Evolutionary conservation across 805 yeast genomes (phyloP).

Genomic region (Hanseniaspora taiwanica): DNA sequence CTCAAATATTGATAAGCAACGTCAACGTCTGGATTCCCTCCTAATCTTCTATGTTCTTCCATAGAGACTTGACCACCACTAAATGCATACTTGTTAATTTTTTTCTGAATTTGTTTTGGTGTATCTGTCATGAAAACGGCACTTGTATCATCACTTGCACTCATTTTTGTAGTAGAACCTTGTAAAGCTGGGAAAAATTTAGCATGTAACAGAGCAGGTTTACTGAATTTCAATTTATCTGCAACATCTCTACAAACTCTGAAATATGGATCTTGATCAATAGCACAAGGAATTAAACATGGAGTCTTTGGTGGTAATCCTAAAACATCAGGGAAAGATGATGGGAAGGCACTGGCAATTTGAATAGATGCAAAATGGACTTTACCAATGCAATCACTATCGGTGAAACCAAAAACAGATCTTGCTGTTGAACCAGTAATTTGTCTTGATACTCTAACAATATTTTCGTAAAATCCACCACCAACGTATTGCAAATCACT

Average conservation of each 20-base stretch:
- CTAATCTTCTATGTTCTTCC: constrained; percentile 81
- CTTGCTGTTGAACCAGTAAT: constrained; percentile 95
- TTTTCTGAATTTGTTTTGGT: constrained; percentile 80
- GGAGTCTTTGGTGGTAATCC: constrained; percentile 84
- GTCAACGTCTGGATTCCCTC: constrained; percentile 93
- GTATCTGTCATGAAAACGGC: constrained; percentile 96
- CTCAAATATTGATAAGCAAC: constrained; percentile 88
- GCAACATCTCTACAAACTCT: constrained; percentile 97
- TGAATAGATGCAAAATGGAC: constrained; percentile 92
- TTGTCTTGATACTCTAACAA: constrained; percentile 83
- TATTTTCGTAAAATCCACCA: constrained; percentile 86
- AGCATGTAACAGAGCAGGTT: constrained; percentile 87
- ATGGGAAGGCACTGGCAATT: constrained; percentile 91
- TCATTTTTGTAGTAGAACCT: constrained; percentile 94
- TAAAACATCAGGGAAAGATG: constrained; percentile 87
- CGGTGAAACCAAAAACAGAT: constrained; percentile 93
- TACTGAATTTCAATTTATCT: constrained; percentile 74
- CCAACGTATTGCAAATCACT: constrained; percentile 90
- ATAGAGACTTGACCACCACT: constrained; percentile 82
- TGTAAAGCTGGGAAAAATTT: constrained; percentile 97
- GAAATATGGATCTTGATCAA: constrained; percentile 97
- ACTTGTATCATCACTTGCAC: constrained; percentile 80
- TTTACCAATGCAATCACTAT: constrained; percentile 89
- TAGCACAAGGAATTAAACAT: constrained; percentile 95
- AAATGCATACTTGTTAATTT: constrained; percentile 91